Conservation (phyloP, 2,329 filamentous ascomycete species). For the Allantophomopsis lycopodina region DNA sequence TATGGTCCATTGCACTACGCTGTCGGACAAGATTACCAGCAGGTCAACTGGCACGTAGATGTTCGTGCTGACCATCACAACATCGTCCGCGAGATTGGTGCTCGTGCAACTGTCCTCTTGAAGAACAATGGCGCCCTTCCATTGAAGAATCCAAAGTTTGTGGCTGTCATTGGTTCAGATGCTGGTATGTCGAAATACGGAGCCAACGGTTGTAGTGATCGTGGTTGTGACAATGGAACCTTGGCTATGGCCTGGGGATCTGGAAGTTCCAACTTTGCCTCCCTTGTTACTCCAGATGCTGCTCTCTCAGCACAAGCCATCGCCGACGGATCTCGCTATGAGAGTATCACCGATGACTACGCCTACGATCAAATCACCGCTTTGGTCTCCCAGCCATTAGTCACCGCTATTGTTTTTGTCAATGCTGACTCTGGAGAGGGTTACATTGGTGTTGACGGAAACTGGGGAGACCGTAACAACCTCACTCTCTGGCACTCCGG, state of each 20-base stretch:
- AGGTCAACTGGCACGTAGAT: conserved; percentile 72
- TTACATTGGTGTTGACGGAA: conserved; percentile 70
- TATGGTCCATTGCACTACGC: conserved; percentile 54
- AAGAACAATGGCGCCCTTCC: conserved; percentile 74
- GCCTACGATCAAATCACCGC: conserved; percentile 51
- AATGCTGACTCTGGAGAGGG: conserved; percentile 82
- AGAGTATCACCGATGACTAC: conserved; percentile 56
- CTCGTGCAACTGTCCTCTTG: conserved; percentile 73
- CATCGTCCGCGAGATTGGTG: conserved; percentile 63
- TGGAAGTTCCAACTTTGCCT: conserved; percentile 60
- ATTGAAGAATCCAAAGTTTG: conserved; percentile 61
- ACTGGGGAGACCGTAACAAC: conserved; percentile 83
- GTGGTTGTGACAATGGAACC: conserved; percentile 42
- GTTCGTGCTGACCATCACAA: conserved; percentile 63
- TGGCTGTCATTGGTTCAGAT: conserved; percentile 73
- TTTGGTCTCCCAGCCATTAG: conserved; percentile 47
- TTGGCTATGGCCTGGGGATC: conserved; percentile 72
- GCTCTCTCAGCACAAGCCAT: conserved; percentile 52
- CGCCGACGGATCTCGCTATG: conserved; percentile 43
- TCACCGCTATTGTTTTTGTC: conserved; percentile 73
- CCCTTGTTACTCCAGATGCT: conserved; percentile 64
- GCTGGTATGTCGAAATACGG: conserved; percentile 62
- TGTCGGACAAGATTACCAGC: conserved; percentile 44
- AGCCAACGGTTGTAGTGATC: conserved; percentile 57
- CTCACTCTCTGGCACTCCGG: conserved; percentile 79